phyloP scores from a whole-genome alignment of 495 filamentous ascomycete species.

The Rhypophila decipiens region DNA sequence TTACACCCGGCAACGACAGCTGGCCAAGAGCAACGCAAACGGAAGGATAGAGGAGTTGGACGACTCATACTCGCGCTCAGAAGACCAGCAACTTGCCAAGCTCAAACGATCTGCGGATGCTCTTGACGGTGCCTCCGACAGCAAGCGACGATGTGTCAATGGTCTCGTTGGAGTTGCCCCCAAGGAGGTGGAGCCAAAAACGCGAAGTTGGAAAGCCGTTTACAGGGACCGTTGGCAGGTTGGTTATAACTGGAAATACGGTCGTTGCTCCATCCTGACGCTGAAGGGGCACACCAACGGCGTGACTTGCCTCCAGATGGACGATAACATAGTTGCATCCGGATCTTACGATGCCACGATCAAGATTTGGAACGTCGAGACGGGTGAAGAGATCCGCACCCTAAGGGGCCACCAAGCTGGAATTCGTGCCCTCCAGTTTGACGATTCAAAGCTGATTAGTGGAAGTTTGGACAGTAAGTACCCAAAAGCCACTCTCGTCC shows the following conservation, averaged over 20 bases:
- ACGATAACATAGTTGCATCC: slow-evolving; percentile 84
- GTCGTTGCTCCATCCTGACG: slow-evolving; percentile 71
- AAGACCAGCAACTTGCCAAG: background rate
- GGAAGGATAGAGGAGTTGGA: slow-evolving; percentile 21
- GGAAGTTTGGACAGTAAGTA: slow-evolving; percentile 26
- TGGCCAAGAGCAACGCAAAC: slow-evolving; percentile 24
- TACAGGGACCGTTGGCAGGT: slow-evolving; percentile 42
- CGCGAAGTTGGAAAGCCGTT: slow-evolving; percentile 81
- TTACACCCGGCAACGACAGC: slow-evolving; percentile 75
- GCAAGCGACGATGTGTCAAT: slow-evolving; percentile 45
- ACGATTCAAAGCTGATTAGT: slow-evolving; percentile 62
- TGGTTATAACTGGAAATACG: slow-evolving; percentile 93
- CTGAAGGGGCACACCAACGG: slow-evolving; percentile 91
- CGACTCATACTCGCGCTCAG: slow-evolving; percentile 6
- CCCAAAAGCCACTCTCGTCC: background rate
- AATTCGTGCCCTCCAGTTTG: slow-evolving; percentile 86
- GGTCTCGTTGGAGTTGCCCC: background rate
- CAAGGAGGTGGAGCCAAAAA: slow-evolving; percentile 23
- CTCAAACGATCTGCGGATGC: slow-evolving; percentile 28
- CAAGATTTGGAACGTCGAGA: slow-evolving; percentile 93
- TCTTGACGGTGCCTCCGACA: slow-evolving; percentile 21
- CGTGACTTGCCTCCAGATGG: slow-evolving; percentile 93
- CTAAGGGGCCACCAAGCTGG: slow-evolving; percentile 74
- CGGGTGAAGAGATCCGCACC: slow-evolving; percentile 75
- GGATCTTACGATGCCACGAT: slow-evolving; percentile 93